A percentile compares a stretch with the other conserved stretches of the same genome.
Evolutionary conservation across 1,284 basidiomycete genomes (phyloP).

Genomic region (Tilletia walkeri): DNA sequence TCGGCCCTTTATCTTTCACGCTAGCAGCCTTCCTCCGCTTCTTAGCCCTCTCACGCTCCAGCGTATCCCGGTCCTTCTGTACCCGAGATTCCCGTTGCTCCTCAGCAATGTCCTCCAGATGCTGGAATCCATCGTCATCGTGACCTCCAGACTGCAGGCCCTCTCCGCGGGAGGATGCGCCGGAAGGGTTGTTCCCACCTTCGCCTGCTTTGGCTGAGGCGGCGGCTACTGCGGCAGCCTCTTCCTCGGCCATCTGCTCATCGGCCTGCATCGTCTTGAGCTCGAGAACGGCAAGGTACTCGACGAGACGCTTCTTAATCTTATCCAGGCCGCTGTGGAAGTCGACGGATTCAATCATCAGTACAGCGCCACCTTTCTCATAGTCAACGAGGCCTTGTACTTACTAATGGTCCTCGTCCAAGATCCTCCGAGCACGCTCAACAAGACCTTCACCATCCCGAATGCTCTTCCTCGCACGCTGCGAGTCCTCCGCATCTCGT

Average conservation of each 20-base stretch:
- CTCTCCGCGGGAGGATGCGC: slow-evolving; percentile 9
- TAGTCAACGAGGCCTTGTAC: not conserved
- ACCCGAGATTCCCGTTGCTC: slow-evolving; percentile 20
- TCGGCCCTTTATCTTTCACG: slow-evolving; percentile 66
- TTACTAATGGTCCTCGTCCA: slow-evolving; percentile 57
- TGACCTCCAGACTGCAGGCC: slow-evolving; percentile 18
- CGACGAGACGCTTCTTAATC: slow-evolving; percentile 58
- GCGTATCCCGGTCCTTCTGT: not conserved
- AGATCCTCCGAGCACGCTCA: slow-evolving; percentile 46
- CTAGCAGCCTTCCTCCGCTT: slow-evolving; percentile 35
- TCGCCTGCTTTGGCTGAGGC: slow-evolving; percentile 23
- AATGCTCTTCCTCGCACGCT: slow-evolving; percentile 5
- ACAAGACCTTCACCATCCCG: slow-evolving; percentile 44
- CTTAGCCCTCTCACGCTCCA: slow-evolving; percentile 29
- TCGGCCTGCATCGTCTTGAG: slow-evolving; percentile 54
- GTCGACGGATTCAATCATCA: too few species aligned
- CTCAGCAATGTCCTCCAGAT: slow-evolving; percentile 13
- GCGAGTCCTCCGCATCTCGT: not conserved
- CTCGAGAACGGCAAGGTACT: slow-evolving; percentile 58
- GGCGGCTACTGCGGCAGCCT: slow-evolving; percentile 30
- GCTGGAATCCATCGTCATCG: slow-evolving; percentile 16
- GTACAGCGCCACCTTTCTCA: too few species aligned
- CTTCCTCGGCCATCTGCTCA: slow-evolving; percentile 34
- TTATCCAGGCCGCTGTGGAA: slow-evolving; percentile 57
- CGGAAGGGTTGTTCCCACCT: slow-evolving; percentile 17